phyloP scores from a whole-genome alignment of 2,329 filamentous ascomycete species.

The Sporothrix curviconia region DNA sequence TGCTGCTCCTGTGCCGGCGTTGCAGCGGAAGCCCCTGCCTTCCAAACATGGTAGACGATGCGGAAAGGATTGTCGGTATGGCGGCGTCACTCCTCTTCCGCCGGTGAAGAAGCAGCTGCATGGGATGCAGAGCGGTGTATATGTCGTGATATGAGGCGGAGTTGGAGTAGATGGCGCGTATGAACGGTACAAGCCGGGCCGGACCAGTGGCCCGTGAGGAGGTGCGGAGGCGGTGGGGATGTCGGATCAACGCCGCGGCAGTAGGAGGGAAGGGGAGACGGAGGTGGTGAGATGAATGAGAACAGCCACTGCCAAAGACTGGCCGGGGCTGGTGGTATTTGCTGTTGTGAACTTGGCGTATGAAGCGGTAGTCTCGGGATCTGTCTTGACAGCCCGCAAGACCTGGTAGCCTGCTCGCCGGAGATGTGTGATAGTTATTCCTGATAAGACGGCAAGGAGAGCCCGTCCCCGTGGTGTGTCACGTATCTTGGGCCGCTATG shows the following conservation, averaged over 20 bases:
- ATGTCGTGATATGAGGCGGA: conserved; percentile 60
- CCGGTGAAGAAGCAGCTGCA: conserved; percentile 19
- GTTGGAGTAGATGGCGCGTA: conserved; percentile 68
- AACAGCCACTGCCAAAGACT: conserved; percentile 49
- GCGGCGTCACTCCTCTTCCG: no score
- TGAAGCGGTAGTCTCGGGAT: neutral
- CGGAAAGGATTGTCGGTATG: conserved; percentile 59
- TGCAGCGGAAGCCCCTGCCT: neutral
- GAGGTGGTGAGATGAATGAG: no score
- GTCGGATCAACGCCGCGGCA: no score
- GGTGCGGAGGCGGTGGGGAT: no score
- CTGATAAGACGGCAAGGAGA: conserved; percentile 71
- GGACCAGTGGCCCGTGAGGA: conserved; percentile 52
- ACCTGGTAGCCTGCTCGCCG: conserved; percentile 79
- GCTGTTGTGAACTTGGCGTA: neutral
- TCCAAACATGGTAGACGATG: conserved; percentile 37
- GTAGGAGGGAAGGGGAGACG: no score
- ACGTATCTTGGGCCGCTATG: conserved; percentile 64
- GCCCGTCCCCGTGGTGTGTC: conserved; percentile 45
- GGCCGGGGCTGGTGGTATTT: neutral
- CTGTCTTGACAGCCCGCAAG: conserved; percentile 15
- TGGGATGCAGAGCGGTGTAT: conserved; percentile 17
- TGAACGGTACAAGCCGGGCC: conserved; percentile 58
- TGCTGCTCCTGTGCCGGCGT: neutral
- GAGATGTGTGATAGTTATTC: conserved; percentile 82